Percentiles rank a stretch among this genome's conserved stretches.
phyloP scores from a whole-genome alignment of 1,139 yeast species.

The Lodderomyces metapsilosis region DNA sequence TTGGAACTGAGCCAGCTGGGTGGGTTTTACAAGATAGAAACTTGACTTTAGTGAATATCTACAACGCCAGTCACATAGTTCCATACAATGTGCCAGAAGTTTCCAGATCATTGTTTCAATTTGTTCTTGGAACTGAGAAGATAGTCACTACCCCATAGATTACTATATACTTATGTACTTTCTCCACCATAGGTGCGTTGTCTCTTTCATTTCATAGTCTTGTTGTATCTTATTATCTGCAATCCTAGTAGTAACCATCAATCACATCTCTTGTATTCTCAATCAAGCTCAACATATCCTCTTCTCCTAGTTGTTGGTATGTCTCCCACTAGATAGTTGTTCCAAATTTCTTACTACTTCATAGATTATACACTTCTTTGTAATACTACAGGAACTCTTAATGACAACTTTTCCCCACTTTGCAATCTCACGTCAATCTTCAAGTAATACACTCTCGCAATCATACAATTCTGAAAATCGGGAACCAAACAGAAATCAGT shows the following conservation, averaged over 20 bases:
- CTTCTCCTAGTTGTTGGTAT: constrained; percentile 39
- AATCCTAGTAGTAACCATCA: constrained; percentile 84
- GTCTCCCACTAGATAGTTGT: too few relatives aligned
- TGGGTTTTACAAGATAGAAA: constrained; percentile 58
- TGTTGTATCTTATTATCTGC: constrained; percentile 58
- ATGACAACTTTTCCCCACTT: constrained; percentile 25
- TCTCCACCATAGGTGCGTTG: constrained; percentile 68
- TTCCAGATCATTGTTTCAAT: constrained; percentile 67
- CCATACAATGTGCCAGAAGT: constrained; percentile 77
- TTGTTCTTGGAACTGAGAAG: constrained; percentile 14
- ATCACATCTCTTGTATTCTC: constrained; percentile 76
- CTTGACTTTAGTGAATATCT: constrained; percentile 72
- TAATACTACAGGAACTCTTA: constrained; percentile 33
- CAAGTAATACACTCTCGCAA: constrained; percentile 35
- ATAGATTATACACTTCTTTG: constrained; percentile 17
- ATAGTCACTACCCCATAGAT: too few relatives aligned
- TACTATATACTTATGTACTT: too few relatives aligned
- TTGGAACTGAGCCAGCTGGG: constrained; percentile 50
- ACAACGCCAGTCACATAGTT: constrained; percentile 89
- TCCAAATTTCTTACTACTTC: too few relatives aligned
- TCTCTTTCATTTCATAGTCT: constrained; percentile 67
- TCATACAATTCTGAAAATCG: constrained; percentile 37
- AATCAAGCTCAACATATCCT: too few relatives aligned
- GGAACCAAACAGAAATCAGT: constrained; percentile 36
- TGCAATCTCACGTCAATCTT: constrained; percentile 30